Evolutionary conservation across 495 filamentous ascomycete genomes (phyloP).

Genomic region (Pyrenula aspistea): DNA sequence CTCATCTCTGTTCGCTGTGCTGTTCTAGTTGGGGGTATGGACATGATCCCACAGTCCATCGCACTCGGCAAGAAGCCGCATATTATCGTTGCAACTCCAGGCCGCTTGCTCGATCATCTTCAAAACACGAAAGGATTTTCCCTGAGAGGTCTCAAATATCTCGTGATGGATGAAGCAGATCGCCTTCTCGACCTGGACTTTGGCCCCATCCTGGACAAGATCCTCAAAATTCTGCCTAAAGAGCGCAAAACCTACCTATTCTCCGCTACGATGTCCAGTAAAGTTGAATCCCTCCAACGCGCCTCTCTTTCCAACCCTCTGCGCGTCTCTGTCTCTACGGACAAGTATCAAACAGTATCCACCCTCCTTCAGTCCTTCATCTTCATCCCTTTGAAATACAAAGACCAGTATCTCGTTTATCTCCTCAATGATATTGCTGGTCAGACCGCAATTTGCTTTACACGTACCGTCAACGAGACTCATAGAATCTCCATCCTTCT

Average conservation of each 20-base stretch:
- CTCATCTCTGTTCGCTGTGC: constrained; percentile 69
- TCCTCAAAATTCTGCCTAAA: constrained; percentile 78
- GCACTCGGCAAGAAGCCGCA: constrained; percentile 87
- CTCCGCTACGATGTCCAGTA: constrained; percentile 84
- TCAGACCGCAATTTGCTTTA: constrained; percentile 80
- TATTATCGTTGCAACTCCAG: constrained; percentile 74
- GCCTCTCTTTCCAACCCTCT: constrained; percentile 73
- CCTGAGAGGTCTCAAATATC: constrained; percentile 62
- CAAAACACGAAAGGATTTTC: constrained; percentile 97
- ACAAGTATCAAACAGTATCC: constrained; percentile 78
- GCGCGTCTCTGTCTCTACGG: constrained; percentile 59
- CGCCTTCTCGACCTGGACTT: constrained; percentile 89
- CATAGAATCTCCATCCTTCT: constrained; percentile 74
- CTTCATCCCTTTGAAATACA: constrained; percentile 79
- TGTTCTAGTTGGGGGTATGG: constrained; percentile 83
- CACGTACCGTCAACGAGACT: constrained; percentile 83
- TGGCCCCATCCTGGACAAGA: constrained; percentile 81
- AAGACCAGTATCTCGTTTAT: constrained; percentile 81
- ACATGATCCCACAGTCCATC: constrained; percentile 84
- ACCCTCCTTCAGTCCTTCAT: constrained; percentile 73
- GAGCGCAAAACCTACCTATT: constrained; percentile 79
- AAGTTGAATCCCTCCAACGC: constrained; percentile 83
- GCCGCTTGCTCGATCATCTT: constrained; percentile 80
- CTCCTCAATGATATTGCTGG: constrained; percentile 76
- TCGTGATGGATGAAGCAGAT: constrained; percentile 94